Evolutionary conservation across 176 grass and related monocot species (phyloP).

Genomic region (Puccinellia tenuiflora): DNA sequence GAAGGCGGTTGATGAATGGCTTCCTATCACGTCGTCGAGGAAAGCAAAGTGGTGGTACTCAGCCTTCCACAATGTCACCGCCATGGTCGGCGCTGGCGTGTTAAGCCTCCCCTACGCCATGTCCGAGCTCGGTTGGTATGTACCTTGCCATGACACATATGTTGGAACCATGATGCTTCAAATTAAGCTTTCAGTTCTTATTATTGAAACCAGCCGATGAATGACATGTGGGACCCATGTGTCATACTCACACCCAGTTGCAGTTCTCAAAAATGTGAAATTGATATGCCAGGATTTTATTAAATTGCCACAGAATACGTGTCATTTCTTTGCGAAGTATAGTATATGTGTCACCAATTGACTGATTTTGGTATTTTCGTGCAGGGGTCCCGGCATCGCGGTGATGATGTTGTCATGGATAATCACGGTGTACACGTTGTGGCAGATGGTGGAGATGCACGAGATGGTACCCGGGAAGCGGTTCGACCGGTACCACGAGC

Average conservation of each 20-base stretch:
- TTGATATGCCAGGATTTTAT: background rate
- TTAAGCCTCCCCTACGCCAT: constrained; percentile 76
- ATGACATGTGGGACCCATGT: background rate
- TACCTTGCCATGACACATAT: background rate
- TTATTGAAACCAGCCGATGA: background rate
- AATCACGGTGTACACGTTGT: constrained; percentile 73
- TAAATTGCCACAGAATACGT: background rate
- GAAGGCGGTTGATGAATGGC: constrained; percentile 62
- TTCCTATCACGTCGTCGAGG: constrained; percentile 79
- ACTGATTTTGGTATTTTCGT: background rate
- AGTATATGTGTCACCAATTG: background rate
- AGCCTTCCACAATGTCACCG: constrained; percentile 93
- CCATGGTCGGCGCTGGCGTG: constrained; percentile 95
- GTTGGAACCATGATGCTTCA: background rate
- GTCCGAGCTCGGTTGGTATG: constrained; percentile 44
- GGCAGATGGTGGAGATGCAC: constrained; percentile 95
- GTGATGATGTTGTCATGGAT: constrained; percentile 81
- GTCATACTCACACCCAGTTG: background rate
- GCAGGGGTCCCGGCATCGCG: constrained; percentile 67
- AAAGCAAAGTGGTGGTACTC: constrained; percentile 98
- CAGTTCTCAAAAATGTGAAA: background rate
- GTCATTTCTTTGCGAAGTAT: too few relatives aligned
- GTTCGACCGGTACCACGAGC: constrained; percentile 78
- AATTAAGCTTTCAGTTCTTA: background rate
- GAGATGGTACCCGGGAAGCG: constrained; percentile 62